Conservation (phyloP, 129 eudicot genomes). For the Tanacetum coccineum region DNA sequence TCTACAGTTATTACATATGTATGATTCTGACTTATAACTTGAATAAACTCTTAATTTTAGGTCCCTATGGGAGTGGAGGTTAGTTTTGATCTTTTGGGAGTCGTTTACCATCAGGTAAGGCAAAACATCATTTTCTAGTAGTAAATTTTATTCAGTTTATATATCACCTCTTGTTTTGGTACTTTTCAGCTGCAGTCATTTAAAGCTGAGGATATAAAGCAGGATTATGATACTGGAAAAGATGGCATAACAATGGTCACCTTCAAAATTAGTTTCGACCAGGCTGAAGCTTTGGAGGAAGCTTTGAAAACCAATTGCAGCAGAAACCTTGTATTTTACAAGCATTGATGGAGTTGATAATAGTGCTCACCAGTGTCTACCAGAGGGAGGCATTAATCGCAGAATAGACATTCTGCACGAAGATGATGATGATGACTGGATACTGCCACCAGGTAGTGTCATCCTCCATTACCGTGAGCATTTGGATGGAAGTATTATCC, state of each 20-base stretch:
- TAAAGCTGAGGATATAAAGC: constrained; percentile 76
- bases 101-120: constrained; percentile 80
- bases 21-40: background rate
- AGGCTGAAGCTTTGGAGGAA: constrained; percentile 75
- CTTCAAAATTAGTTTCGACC: constrained; percentile 82
- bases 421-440: background rate
- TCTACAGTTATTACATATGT: background rate
- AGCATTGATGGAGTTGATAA: constrained; percentile 30
- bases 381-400: too few relatives aligned
- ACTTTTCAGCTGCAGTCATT: constrained; percentile 66
- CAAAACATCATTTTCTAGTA: background rate
- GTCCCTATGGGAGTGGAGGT: constrained; percentile 86
- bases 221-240: constrained; percentile 96
- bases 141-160: background rate
- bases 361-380: too few relatives aligned
- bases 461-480: background rate
- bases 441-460: background rate
- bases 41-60: constrained; percentile 33
- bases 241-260: constrained; percentile 83
- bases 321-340: constrained; percentile 68
- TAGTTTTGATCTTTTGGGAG: constrained; percentile 79
- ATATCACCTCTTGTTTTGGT: background rate
- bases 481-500: background rate
- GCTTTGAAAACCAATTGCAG: constrained; percentile 77
- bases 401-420: too few relatives aligned